Base-by-base conservation (phyloP, 2,329 filamentous ascomycete species). In the Cladosporium velox region DNA sequence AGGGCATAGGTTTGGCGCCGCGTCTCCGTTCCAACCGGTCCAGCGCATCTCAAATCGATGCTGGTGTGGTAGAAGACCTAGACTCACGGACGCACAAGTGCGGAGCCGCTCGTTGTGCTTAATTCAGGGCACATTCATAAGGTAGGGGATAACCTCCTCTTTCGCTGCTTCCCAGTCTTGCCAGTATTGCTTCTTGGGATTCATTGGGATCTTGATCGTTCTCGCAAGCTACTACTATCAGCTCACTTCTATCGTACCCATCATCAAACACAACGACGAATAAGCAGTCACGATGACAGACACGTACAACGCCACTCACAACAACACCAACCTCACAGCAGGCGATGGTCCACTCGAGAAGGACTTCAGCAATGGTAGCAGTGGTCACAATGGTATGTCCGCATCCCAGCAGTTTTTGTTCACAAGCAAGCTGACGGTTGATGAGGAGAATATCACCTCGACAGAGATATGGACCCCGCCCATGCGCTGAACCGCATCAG, bases 401-500 rank as follows among this genome's bases (percentile, higher is more conserved):
- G 12, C 59, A 12, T n/a, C 30, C 34, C 49, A 41, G 28, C 38
- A 18, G 10, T 51, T 34, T 7, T 58, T 21, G 34, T 34, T 26
- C 14, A 24, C n/a, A 34, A 55, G 30, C 26, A 62, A 59, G 32
- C 64, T 65, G 64, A 69, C 54, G 55, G 30, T 30, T 24, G 5
- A 8, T 34, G 6, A 12, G 41, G 49, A 74, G 74, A 72, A 59
- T 74, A 75, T 67, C 76, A 78, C 62, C 72, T 80, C 14, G 75
- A 76, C 60, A 65, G 70, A 64, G 71, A 75, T 64, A 69, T 75
- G 68, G 75, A 77, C 47, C 68, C 73, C 10, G 78, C 79, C 21
- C 73, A 77, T 64, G 81, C 81, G 8, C 69, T 84, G 65, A 75
- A 73, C 65, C 77, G 78, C 58, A 82, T 83, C 69, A 77, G 80